Evolutionary conservation across 1,284 basidiomycete species (phyloP).

Genomic region (Ganoderma sinense): DNA sequence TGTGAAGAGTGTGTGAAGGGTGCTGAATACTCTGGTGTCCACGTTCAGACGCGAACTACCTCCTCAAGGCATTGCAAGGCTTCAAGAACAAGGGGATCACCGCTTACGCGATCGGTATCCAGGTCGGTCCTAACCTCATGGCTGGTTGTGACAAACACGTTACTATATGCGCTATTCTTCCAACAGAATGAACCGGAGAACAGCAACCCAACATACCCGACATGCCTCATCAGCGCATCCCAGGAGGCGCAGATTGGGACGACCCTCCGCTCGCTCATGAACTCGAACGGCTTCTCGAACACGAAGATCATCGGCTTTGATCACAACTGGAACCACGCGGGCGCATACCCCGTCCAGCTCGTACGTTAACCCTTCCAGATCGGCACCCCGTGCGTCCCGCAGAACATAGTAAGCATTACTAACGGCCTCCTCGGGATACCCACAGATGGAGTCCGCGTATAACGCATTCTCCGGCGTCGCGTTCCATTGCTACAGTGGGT

Average conservation of each 20-base stretch:
- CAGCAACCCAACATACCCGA: slow-evolving; percentile 52
- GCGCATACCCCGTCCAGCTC: slow-evolving; percentile 53
- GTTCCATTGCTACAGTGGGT: slow-evolving; percentile 58
- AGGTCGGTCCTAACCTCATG: slow-evolving; percentile 40
- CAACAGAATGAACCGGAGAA: slow-evolving; percentile 60
- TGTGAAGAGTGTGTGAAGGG: background rate
- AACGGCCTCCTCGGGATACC: background rate
- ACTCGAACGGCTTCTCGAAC: slow-evolving; percentile 49
- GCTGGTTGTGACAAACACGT: background rate
- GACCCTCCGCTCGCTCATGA: slow-evolving; percentile 49
- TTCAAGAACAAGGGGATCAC: slow-evolving; percentile 50
- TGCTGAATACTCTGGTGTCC: background rate
- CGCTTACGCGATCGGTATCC: slow-evolving; percentile 52
- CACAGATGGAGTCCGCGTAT: slow-evolving; percentile 53
- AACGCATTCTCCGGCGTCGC: slow-evolving; percentile 53
- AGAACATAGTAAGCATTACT: background rate
- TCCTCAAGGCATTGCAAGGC: slow-evolving; percentile 50
- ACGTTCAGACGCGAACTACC: slow-evolving; percentile 54
- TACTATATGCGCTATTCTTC: background rate
- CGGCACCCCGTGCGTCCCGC: background rate
- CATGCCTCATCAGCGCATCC: slow-evolving; percentile 44
- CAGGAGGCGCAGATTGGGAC: slow-evolving; percentile 51
- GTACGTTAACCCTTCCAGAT: slow-evolving; percentile 35
- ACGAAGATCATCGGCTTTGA: slow-evolving; percentile 55
- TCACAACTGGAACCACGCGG: slow-evolving; percentile 57